phyloP scores from a whole-genome alignment of 192 early-diverging fungal genomes.

The Backusella australiensis region DNA sequence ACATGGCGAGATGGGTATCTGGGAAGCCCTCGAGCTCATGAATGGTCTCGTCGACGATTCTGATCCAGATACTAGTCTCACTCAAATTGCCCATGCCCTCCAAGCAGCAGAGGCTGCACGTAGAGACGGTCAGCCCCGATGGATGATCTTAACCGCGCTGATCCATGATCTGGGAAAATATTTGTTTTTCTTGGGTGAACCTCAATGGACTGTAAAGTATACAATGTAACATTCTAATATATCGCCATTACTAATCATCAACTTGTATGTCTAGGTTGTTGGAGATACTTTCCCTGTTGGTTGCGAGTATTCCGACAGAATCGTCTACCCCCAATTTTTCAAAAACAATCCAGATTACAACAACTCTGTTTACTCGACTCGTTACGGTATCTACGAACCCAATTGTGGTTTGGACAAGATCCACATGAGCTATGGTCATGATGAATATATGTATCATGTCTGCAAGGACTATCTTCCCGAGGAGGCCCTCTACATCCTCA shows the following conservation, averaged over 20 bases:
- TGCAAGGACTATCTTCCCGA: slow-evolving; percentile 39
- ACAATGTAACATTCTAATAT: neutral
- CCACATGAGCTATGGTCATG: slow-evolving; percentile 50
- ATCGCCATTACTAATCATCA: neutral
- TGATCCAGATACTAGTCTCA: slow-evolving; percentile 50
- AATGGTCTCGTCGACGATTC: slow-evolving; percentile 45
- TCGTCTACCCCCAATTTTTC: slow-evolving; percentile 43
- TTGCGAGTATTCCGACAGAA: slow-evolving; percentile 38
- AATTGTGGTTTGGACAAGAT: slow-evolving; percentile 48
- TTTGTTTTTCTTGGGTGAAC: slow-evolving; percentile 39
- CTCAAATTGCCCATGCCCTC: slow-evolving; percentile 49
- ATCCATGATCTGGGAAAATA: slow-evolving; percentile 57
- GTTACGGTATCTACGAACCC: slow-evolving; percentile 45
- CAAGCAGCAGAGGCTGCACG: slow-evolving; percentile 51
- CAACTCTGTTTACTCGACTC: slow-evolving; percentile 28
- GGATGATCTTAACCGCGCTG: slow-evolving; percentile 46
- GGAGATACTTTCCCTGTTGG: slow-evolving; percentile 58
- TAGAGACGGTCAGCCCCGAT: slow-evolving; percentile 42
- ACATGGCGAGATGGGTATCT: slow-evolving; percentile 37
- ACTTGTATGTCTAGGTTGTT: slow-evolving; percentile 21
- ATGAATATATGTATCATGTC: slow-evolving; percentile 54
- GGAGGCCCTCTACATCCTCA: slow-evolving; percentile 44
- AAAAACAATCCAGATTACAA: slow-evolving; percentile 38
- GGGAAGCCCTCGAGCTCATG: slow-evolving; percentile 46
- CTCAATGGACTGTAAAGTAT: slow-evolving; percentile 47